Evolutionary conservation across 164 flowering plant genomes (phyloP).

Genomic region (Sextonia rubra): DNA sequence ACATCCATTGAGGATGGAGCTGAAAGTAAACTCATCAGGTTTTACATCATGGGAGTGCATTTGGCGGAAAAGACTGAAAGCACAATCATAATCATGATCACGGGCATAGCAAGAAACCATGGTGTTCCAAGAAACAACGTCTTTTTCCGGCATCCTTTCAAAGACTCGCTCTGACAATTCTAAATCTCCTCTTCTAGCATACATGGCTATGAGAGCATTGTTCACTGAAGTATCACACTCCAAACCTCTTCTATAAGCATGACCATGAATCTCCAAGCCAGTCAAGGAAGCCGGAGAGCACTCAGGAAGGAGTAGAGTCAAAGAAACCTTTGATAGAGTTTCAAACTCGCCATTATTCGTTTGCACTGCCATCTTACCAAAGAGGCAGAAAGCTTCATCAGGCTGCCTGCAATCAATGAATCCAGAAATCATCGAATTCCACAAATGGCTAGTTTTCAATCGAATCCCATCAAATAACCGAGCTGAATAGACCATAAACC

Average conservation of each 20-base stretch:
- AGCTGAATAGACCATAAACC: constrained; percentile 16
- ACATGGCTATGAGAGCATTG: constrained; percentile 27
- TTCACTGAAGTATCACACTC: constrained; percentile 22
- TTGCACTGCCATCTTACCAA: constrained; percentile 15
- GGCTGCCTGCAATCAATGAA: constrained; percentile 14
- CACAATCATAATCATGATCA: constrained; percentile 16
- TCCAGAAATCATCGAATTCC: constrained; percentile 27
- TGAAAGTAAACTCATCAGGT: constrained; percentile 24
- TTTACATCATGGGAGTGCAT: constrained; percentile 18
- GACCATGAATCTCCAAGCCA: constrained; percentile 27
- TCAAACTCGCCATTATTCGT: constrained; percentile 5
- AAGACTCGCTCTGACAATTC: constrained; percentile 18
- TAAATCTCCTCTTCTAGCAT: constrained; percentile 21
- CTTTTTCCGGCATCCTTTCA: constrained; percentile 16
- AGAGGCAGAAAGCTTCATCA: constrained; percentile 19
- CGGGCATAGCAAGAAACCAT: constrained; percentile 18
- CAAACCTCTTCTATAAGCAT: constrained; percentile 25
- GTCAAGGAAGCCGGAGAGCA: constrained; percentile 14
- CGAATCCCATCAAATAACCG: constrained; percentile 9
- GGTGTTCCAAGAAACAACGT: constrained; percentile 28
- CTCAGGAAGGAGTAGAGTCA: constrained; percentile 27
- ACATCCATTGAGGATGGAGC: constrained; percentile 23
- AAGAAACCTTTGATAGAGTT: constrained; percentile 18
- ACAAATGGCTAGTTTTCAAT: constrained; percentile 12
- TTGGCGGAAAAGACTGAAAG: constrained; percentile 16